phyloP scores from a whole-genome alignment of 2,329 filamentous ascomycete genomes.

The Cordyceps farinosa region DNA sequence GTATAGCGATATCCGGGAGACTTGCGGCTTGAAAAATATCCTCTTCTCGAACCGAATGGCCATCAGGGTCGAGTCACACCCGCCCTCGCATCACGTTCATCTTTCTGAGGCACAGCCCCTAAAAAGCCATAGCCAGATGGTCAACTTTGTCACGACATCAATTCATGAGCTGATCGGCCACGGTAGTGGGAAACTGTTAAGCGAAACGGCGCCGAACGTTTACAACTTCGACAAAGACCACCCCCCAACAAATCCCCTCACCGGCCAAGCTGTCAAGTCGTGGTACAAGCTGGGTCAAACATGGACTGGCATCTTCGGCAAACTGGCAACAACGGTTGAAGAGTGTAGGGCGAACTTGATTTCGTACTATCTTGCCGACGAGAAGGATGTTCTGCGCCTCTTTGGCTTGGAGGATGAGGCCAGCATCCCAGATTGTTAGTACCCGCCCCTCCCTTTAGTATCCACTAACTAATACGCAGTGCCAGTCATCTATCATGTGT shows the following conservation, averaged over 20 bases:
- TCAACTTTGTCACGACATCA: background rate
- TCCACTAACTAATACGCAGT: background rate
- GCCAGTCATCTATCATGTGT: background rate
- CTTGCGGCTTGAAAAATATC: background rate
- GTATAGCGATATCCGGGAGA: background rate
- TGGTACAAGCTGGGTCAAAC: constrained; percentile 64
- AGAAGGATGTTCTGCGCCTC: constrained; percentile 39
- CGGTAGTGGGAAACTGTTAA: constrained; percentile 60
- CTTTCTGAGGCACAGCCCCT: background rate
- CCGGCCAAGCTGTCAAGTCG: constrained; percentile 47
- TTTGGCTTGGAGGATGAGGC: constrained; percentile 35
- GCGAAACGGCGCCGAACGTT: constrained; percentile 48
- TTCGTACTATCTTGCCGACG: constrained; percentile 41
- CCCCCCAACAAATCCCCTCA: constrained; percentile 55
- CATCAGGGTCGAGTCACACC: background rate
- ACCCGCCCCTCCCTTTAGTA: too few species aligned
- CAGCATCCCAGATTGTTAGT: background rate
- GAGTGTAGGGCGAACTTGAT: constrained; percentile 48
- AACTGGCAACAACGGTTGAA: constrained; percentile 58
- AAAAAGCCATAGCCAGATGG: background rate
- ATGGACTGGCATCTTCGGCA: constrained; percentile 58
- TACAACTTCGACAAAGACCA: constrained; percentile 60
- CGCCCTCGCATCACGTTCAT: background rate
- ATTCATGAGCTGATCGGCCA: constrained; percentile 65
- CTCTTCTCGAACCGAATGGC: background rate